phyloP scores from a whole-genome alignment of 1,139 yeast genomes.

The Nakaseomyces sp. region DNA sequence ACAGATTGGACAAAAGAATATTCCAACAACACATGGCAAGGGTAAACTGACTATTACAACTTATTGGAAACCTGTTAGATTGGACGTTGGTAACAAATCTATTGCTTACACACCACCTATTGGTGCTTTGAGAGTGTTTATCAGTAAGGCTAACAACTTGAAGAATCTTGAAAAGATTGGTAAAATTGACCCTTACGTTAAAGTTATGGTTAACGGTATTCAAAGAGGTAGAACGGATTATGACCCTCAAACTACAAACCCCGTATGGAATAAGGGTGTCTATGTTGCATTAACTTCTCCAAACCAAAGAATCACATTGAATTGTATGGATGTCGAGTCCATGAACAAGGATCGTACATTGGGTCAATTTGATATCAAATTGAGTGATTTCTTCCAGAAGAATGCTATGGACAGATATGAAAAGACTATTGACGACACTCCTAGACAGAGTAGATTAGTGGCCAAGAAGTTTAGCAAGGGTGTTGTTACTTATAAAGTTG shows the following conservation, averaged over 20 bases:
- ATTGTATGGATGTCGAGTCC: slow-evolving; percentile 85
- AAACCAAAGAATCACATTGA: slow-evolving; percentile 72
- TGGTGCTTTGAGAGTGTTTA: slow-evolving; percentile 74
- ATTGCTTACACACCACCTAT: slow-evolving; percentile 86
- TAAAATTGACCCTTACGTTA: slow-evolving; percentile 83
- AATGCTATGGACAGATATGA: slow-evolving; percentile 46
- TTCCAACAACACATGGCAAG: slow-evolving; percentile 50
- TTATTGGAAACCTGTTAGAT: slow-evolving; percentile 78
- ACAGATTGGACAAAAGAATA: slow-evolving; percentile 70
- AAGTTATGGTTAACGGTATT: slow-evolving; percentile 69
- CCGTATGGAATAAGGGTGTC: slow-evolving; percentile 77
- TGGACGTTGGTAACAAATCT: slow-evolving; percentile 56
- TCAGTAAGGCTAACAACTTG: slow-evolving; percentile 63
- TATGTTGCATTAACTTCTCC: slow-evolving; percentile 76
- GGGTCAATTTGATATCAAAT: slow-evolving; percentile 67
- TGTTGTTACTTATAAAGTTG: slow-evolving; percentile 54
- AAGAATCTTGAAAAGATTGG: slow-evolving; percentile 84
- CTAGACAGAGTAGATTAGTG: slow-evolving; percentile 53
- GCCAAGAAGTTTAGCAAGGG: slow-evolving; percentile 75
- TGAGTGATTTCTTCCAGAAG: slow-evolving; percentile 58
- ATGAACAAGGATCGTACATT: slow-evolving; percentile 73
- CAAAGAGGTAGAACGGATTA: slow-evolving; percentile 71
- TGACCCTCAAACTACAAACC: slow-evolving; percentile 59
- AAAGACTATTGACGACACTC: slow-evolving; percentile 49
- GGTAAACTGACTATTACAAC: slow-evolving; percentile 69